phyloP scores from a whole-genome alignment of 2,329 filamentous ascomycete species.

The Cordyceps cateniannulata region DNA sequence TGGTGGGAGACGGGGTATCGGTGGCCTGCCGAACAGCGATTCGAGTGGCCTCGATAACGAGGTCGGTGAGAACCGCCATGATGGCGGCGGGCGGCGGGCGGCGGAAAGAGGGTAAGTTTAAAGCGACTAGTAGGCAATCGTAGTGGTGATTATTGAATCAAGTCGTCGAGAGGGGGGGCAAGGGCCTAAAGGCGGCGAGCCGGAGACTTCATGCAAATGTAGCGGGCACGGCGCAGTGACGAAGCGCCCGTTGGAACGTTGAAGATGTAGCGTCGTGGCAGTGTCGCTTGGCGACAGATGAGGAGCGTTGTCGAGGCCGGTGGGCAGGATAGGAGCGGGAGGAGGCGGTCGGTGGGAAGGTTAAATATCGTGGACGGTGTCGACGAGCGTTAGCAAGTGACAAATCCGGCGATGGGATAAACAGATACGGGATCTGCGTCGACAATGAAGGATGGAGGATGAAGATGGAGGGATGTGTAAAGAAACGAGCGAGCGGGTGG shows the following conservation, averaged over 20 bases:
- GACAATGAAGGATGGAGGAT: conserved; percentile 11
- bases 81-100: conserved; percentile 17
- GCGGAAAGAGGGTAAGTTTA: conserved; percentile 7
- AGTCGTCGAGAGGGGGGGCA: background rate
- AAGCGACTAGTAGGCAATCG: background rate
- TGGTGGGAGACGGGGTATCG: conserved; percentile 18
- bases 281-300: conserved; percentile 11
- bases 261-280: background rate
- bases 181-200: background rate
- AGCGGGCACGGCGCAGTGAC: background rate
- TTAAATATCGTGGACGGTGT: background rate
- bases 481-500: background rate
- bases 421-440: background rate
- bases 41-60: conserved; percentile 22
- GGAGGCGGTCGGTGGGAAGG: background rate
- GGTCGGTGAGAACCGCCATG: conserved; percentile 21
- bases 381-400: background rate
- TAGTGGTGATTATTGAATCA: background rate
- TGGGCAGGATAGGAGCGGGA: conserved; percentile 13
- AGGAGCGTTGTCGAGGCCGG: conserved; percentile 14
- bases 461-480: background rate
- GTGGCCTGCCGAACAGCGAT: conserved; percentile 20
- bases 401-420: conserved; percentile 2
- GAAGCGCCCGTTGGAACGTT: background rate
- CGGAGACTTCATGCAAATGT: background rate